Base-by-base conservation (phyloP, 2,329 filamentous ascomycete genomes). In the Coniochaeta prunicola region DNA sequence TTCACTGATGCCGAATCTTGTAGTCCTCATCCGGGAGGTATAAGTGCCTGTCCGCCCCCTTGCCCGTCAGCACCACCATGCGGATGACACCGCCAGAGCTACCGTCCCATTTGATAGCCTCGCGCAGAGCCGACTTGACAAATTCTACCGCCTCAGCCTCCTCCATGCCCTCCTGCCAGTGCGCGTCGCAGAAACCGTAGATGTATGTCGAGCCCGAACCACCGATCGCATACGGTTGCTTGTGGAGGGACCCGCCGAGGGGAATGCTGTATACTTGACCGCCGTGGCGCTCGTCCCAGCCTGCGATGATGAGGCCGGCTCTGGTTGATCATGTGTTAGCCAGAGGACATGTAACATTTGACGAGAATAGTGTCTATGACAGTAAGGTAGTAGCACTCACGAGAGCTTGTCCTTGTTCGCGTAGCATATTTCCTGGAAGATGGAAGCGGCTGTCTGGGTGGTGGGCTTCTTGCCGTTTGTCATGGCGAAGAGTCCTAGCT, bases 101-200 rank as follows among this genome's bases (percentile, higher is more conserved):
- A 64, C 94, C 94, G 73, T 99, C 94, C 94, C 94, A 99, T 78
- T 96, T 96, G 83, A 99, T 97, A 17, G 94, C 94, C 81, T 99
- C 93, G 69, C 85, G 80, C 71, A 99, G 79, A 33, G 94, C 88
- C 54, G 87, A 89, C 79, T 96, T 97, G 73, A 99, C 94, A 69
- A 99, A 99, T 42, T 87, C 76, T 64, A 99, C 87, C 1, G 94
- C 94, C 62, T 96, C 92, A 58, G 85, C 82, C 80, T 97, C 91
- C 57, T 89, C 91, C 92, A 99, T 97, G 64, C 86, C 86, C 76
- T 97, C 94, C 73, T 82, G 86, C 94, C 94, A 99, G 81, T 99
- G 86, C 59, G 91, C 88, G 73, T 99, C 93, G 73, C 92, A 97
- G 82, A 96, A 97, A 68, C 94, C 94, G 80, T 97, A 99, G 76